Evolutionary conservation across 352 stramenopile genomes (phyloP).

Genomic region (Blastocystis sp.): DNA sequence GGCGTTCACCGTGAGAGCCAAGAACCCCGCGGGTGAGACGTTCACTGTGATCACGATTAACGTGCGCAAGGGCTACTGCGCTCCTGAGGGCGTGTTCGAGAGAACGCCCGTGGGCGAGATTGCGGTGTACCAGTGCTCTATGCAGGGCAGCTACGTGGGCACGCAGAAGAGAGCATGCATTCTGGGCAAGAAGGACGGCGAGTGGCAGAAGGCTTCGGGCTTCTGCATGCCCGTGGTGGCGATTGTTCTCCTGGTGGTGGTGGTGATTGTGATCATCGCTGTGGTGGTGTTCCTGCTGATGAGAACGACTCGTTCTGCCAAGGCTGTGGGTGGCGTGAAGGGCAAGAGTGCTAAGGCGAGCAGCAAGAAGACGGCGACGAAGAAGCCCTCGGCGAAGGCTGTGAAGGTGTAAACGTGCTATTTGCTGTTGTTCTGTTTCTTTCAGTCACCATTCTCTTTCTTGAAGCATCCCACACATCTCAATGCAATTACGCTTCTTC

Average conservation of each 20-base stretch:
- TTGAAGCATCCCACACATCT: no score
- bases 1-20: not conserved
- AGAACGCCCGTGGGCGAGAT: not conserved
- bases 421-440: no score
- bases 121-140: not conserved
- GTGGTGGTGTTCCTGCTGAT: conserved; percentile 14
- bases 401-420: conserved; percentile 45
- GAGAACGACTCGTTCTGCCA: not conserved
- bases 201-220: conserved; percentile 12
- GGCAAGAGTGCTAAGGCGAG: not conserved
- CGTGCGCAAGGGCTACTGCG: conserved; percentile 13
- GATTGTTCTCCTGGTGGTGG: conserved; percentile 29
- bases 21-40: conserved; percentile 10
- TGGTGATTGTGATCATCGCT: conserved; percentile 31
- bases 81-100: conserved; percentile 4
- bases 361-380: not conserved
- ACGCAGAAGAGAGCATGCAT: conserved; percentile 13
- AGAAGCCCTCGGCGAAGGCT: not conserved
- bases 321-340: conserved; percentile 42
- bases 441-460: no score
- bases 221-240: conserved; percentile 13
- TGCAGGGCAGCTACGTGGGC: conserved; percentile 4
- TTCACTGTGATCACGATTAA: conserved; percentile 13
- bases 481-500: no score
- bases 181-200: conserved; percentile 3